Evolutionary conservation across 2,329 filamentous ascomycete species (phyloP).

Genomic region (Nannizziopsis arthrosporioides): DNA sequence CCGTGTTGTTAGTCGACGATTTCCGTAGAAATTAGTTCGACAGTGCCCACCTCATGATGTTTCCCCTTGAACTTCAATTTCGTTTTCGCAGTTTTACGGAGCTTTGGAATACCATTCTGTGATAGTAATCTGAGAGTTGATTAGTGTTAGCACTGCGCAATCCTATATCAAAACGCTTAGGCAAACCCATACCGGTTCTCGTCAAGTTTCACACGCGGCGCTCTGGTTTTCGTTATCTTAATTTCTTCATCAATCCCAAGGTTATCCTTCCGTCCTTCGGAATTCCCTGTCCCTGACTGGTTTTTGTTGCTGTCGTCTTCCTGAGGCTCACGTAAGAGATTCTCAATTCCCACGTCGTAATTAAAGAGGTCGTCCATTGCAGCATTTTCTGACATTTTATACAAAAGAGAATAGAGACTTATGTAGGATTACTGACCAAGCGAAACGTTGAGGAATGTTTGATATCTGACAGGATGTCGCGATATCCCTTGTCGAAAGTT

Average conservation of each 20-base stretch:
- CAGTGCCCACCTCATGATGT: slow-evolving; percentile 62
- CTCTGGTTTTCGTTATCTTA: slow-evolving; percentile 62
- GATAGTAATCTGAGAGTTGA: slow-evolving; percentile 58
- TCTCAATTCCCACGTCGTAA: slow-evolving; percentile 53
- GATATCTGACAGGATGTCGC: background rate
- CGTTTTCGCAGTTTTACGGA: slow-evolving; percentile 58
- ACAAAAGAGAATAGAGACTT: background rate
- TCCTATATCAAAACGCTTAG: background rate
- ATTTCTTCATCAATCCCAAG: slow-evolving; percentile 81
- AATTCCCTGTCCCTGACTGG: slow-evolving; percentile 15
- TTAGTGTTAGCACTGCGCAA: slow-evolving; percentile 4
- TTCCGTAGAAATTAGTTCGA: background rate
- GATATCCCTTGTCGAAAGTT: too few species aligned
- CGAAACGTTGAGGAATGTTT: background rate
- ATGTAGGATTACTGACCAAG: background rate
- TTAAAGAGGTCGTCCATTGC: slow-evolving; percentile 60
- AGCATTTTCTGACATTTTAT: slow-evolving; percentile 5
- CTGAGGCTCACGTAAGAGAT: slow-evolving; percentile 35
- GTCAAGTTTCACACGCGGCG: slow-evolving; percentile 76
- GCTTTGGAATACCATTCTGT: slow-evolving; percentile 66
- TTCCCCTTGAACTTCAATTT: slow-evolving; percentile 77
- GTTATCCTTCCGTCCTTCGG: slow-evolving; percentile 40
- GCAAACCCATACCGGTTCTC: slow-evolving; percentile 50
- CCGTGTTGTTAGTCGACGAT: background rate
- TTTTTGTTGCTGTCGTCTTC: slow-evolving; percentile 6